These are phyloP conservation scores for Seiridium unicorne DNA, from an alignment of 2,329 filamentous ascomycete genomes.

Conservation along the genomic window DNA sequence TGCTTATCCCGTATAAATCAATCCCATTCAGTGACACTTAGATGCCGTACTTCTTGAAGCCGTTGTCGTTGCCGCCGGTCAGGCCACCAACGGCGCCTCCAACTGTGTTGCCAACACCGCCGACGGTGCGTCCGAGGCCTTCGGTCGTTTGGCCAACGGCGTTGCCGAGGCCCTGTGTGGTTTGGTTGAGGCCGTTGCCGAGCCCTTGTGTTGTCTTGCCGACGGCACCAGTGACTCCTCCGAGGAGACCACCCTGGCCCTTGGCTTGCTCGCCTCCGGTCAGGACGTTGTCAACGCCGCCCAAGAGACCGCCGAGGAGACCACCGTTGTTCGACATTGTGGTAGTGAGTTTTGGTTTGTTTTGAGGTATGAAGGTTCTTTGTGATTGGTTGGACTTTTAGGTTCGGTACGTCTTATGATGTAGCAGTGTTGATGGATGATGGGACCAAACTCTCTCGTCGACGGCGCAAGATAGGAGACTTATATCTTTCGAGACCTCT, in stretches of 20 bases:
- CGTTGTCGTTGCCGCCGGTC: slow-evolving; percentile 18
- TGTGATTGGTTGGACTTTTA: not conserved
- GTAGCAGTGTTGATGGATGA: too few relatives aligned
- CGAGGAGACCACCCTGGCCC: slow-evolving; percentile 30
- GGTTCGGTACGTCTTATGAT: too few relatives aligned
- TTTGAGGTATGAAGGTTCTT: not conserved
- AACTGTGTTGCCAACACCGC: slow-evolving; percentile 19
- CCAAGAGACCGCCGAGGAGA: slow-evolving; percentile 29
- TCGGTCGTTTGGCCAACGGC: slow-evolving; percentile 28
- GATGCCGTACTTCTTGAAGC: slow-evolving; percentile 27
- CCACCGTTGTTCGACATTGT: slow-evolving; percentile 30
- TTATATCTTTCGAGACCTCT: not conserved
- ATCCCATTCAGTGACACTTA: slow-evolving; percentile 6
- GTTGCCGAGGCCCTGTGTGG: slow-evolving; percentile 25
- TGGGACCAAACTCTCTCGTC: too few relatives aligned
- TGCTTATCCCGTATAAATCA: too few relatives aligned
- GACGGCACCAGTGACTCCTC: slow-evolving; percentile 26
- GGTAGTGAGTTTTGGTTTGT: slow-evolving; percentile 1
- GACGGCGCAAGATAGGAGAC: not conserved
- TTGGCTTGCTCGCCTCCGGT: slow-evolving; percentile 31
- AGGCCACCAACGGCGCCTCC: slow-evolving; percentile 22
- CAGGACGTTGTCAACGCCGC: slow-evolving; percentile 30
- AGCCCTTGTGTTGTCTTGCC: slow-evolving; percentile 22
- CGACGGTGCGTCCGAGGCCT: slow-evolving; percentile 25
- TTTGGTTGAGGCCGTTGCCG: slow-evolving; percentile 27